Evolutionary conservation across 176 grass and related monocot species (phyloP), one percentile per base, ranked within the genome.

Genomic region (Zoysia pacifica): DNA sequence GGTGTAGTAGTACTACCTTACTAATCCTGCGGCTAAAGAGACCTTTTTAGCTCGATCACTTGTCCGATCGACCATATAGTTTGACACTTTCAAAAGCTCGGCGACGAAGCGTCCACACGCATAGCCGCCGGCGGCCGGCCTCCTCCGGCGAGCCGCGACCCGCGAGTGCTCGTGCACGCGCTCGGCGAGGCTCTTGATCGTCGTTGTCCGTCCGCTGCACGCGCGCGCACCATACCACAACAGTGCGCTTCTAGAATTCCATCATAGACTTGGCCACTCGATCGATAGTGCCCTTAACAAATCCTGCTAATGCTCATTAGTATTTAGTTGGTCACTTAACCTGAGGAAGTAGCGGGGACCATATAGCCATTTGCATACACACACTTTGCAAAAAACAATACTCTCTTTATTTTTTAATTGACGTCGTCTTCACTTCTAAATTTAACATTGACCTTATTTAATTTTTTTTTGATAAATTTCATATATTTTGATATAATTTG

Each of bases 121-220:
- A 2, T 7, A 84, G 81, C 62, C 28, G 70, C 37, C 63, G 49
- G 81, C 62, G 16, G 70, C 37, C 63, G 49, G 52, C 43, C 8
- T 18, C 53, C 68, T 79, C 82, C 56, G 77, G 77, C 81, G 70
- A 88, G 63, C 71, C 3, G 69, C 81, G 70, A 88, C 54, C 71
- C 3, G 69, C 63, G 59, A 84, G 82, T 70, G 69, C 69, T 74
- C 77, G 28, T 28, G 28, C 28, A 86, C 84, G 69, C 77, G 84
- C 74, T 80, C 84, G 43, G 67, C 77, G 70, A 73, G 83, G 75
- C 18, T 50, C 59, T 69, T 81, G 82, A 77, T 85, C 82, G 78
- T 85, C 82, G 78, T 72, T 85, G 87, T 85, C 72, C 77, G 65
- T 59, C 82, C 16, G 48, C n/a, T 65, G 77, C 87, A 89, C 87